A percentile compares a stretch with the other conserved stretches of the same genome.
Evolutionary conservation across 305 asterid genomes (phyloP).

Genomic region (Ilex paraguariensis): DNA sequence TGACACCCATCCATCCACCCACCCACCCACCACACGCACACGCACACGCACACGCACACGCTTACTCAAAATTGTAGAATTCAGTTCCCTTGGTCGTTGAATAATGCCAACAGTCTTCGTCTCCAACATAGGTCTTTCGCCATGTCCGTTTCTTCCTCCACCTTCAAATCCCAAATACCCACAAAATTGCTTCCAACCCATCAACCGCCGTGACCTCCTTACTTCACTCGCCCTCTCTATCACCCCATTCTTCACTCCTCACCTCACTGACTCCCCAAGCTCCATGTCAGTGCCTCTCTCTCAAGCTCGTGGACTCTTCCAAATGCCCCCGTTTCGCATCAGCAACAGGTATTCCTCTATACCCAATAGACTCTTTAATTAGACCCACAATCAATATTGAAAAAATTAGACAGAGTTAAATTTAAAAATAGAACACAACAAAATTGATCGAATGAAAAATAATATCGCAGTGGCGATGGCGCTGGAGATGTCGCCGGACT

Average conservation of each 20-base stretch:
- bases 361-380: not conserved
- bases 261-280: constrained; percentile 19
- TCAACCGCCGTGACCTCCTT: constrained; percentile 49
- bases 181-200: constrained; percentile 13
- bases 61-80: no score
- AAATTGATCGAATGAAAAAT: no score
- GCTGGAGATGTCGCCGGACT: no score
- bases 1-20: no score
- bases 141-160: constrained; percentile 19
- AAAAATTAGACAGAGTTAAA: no score
- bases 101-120: constrained; percentile 12
- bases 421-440: no score
- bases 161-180: constrained; percentile 11
- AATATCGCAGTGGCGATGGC: no score
- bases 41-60: no score
- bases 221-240: constrained; percentile 41
- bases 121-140: constrained; percentile 18
- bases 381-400: no score
- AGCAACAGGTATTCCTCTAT: constrained; percentile 42
- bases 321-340: constrained; percentile 83
- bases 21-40: no score
- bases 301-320: constrained; percentile 84
- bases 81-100: not conserved
- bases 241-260: constrained; percentile 33
- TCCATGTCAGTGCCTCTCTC: constrained; percentile 34